These are phyloP conservation scores for Knoxdaviesia capensis DNA, from an alignment of 2,329 filamentous ascomycete species.

Conservation along the genomic window DNA sequence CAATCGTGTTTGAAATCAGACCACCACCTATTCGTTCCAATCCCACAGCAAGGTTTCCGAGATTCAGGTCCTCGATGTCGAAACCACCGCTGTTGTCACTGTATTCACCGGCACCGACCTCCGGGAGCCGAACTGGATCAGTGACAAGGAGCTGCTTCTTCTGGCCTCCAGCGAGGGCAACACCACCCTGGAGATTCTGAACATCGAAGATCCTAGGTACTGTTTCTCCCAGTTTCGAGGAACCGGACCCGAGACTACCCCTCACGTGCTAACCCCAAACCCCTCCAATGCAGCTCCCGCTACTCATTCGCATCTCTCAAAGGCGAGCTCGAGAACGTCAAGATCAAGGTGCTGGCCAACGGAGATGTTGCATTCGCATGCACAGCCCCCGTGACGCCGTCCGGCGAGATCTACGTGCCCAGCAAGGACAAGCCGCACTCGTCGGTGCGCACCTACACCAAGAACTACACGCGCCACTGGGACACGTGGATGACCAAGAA, in stretches of 20 bases:
- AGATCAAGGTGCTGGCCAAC: slow-evolving; percentile 28
- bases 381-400: slow-evolving; percentile 44
- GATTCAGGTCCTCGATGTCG: slow-evolving; percentile 50
- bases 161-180: slow-evolving; percentile 28
- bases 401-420: slow-evolving; percentile 50
- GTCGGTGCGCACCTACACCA: slow-evolving; percentile 50
- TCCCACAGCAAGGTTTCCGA: slow-evolving; percentile 48
- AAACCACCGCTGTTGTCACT: slow-evolving; percentile 40
- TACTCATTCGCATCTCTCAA: slow-evolving; percentile 5
- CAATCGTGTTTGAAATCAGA: slow-evolving; percentile 12
- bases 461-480: slow-evolving; percentile 67
- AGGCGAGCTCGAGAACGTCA: slow-evolving; percentile 36
- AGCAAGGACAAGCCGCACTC: slow-evolving; percentile 38
- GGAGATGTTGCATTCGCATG: slow-evolving; percentile 32
- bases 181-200: slow-evolving; percentile 23
- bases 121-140: slow-evolving; percentile 59
- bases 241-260: no score
- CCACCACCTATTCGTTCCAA: slow-evolving; percentile 64
- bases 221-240: neutral
- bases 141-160: slow-evolving; percentile 39
- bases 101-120: slow-evolving; percentile 45
- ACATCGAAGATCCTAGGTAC: slow-evolving; percentile 4
- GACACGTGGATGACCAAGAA: slow-evolving; percentile 54
- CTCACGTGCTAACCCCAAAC: no score
- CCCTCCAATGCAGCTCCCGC: no score